These are phyloP conservation scores for Lycium barbarum DNA, from an alignment of 257 asterid species.

Conservation along the genomic window DNA sequence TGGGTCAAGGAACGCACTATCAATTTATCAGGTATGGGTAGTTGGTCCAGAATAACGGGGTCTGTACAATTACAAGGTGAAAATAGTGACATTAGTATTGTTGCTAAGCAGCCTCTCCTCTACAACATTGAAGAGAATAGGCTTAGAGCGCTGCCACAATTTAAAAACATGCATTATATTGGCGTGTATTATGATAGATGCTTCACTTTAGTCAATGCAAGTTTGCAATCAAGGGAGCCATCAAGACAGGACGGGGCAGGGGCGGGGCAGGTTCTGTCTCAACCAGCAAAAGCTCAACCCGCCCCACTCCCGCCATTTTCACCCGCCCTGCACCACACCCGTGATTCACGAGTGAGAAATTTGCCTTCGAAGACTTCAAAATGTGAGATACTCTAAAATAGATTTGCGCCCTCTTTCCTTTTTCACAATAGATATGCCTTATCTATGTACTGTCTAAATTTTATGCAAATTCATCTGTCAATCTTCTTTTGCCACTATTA, in stretches of 20 bases:
- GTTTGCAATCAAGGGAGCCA: no score
- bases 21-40: background rate
- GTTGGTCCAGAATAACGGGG: background rate
- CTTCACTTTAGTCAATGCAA: background rate
- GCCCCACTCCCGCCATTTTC: no score
- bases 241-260: no score
- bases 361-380: background rate
- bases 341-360: background rate
- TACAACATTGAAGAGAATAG: background rate
- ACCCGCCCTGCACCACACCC: no score
- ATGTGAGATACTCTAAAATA: background rate
- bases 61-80: background rate
- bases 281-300: no score
- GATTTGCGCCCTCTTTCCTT: background rate
- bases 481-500: background rate
- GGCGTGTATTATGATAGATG: slow-evolving; percentile 4
- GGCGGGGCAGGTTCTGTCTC: no score
- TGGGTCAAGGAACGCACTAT: background rate
- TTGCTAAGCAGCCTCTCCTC: background rate
- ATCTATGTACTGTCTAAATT: background rate
- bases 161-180: background rate
- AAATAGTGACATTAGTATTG: background rate
- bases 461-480: background rate
- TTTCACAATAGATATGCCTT: background rate
- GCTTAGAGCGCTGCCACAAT: background rate